Evolutionary conservation across 768 basidiomycete genomes (phyloP).

Genomic region (Leccinum incarnatum): DNA sequence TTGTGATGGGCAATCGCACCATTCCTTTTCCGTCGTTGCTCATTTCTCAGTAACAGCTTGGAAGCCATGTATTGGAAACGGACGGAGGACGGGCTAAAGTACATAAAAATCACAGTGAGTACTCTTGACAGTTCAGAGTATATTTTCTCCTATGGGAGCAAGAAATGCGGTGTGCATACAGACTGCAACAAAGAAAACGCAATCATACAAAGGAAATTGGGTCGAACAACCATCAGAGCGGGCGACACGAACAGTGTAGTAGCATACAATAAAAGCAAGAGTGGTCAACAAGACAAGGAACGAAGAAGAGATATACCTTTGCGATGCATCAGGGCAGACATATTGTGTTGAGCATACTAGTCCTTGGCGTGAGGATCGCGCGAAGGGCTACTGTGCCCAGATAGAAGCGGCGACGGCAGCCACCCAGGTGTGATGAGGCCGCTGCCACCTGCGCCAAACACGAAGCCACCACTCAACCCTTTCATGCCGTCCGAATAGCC

Average conservation of each 20-base stretch:
- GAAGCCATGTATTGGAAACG: too few species aligned
- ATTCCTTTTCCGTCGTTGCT: too few species aligned
- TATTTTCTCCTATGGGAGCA: too few species aligned
- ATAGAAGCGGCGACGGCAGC: slow-evolving; percentile 56
- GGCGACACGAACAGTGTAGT: not conserved
- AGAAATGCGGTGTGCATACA: too few species aligned
- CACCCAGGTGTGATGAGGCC: slow-evolving; percentile 77
- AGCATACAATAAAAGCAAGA: slow-evolving; percentile 4
- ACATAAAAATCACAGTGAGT: too few species aligned
- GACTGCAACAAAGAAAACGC: slow-evolving; percentile 5
- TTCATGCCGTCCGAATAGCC: slow-evolving; percentile 81
- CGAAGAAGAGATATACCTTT: slow-evolving; percentile 11
- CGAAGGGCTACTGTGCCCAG: slow-evolving; percentile 48
- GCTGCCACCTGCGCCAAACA: slow-evolving; percentile 80
- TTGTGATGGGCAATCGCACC: too few species aligned
- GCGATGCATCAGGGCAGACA: slow-evolving; percentile 26
- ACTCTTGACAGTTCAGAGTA: too few species aligned
- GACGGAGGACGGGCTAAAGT: too few species aligned
- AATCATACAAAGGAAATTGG: slow-evolving; percentile 12
- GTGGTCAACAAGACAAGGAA: slow-evolving; percentile 2
- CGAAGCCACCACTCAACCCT: slow-evolving; percentile 80
- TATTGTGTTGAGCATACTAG: slow-evolving; percentile 23
- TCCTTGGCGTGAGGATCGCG: slow-evolving; percentile 25
- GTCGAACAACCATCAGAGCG: slow-evolving; percentile 4
- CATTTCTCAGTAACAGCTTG: too few species aligned